phyloP scores from a whole-genome alignment of 2,329 filamentous ascomycete species.

The Tolypocladium sp. region DNA sequence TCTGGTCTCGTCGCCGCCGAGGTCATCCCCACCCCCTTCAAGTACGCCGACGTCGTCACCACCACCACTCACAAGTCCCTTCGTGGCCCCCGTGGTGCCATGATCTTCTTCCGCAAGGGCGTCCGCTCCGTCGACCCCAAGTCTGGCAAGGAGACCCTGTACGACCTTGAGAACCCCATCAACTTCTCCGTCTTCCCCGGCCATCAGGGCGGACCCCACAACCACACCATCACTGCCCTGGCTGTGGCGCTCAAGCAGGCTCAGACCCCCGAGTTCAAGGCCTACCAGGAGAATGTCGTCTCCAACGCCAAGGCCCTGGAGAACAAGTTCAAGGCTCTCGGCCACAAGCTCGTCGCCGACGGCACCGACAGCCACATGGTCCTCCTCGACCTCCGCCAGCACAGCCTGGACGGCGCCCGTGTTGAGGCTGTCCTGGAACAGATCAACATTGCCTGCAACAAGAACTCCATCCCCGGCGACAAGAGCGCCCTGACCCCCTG shows the following conservation, averaged over 20 bases:
- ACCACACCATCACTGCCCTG: conserved; percentile 97
- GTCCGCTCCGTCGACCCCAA: conserved; percentile 84
- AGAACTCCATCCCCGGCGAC: conserved; percentile 97
- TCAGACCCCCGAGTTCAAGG: conserved; percentile 78
- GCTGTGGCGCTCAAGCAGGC: conserved; percentile 94
- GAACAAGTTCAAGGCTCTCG: conserved; percentile 71
- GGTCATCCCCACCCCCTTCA: conserved; percentile 90
- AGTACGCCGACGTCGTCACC: conserved; percentile 89
- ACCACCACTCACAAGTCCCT: conserved; percentile 99
- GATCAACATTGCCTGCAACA: conserved; percentile 99
- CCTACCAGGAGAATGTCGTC: conserved; percentile 88
- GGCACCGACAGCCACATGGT: conserved; percentile 98
- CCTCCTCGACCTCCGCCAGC: conserved; percentile 82
- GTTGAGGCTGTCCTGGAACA: conserved; percentile 94
- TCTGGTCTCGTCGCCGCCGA: conserved; percentile 88
- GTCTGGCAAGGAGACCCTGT: conserved; percentile 80
- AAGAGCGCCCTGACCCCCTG: conserved; percentile 92
- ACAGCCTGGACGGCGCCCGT: conserved; percentile 82
- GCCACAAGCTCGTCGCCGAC: conserved; percentile 89
- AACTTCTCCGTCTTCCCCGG: conserved; percentile 99
- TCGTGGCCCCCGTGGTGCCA: conserved; percentile 91
- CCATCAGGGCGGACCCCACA: conserved; percentile 97
- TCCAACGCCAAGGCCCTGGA: conserved; percentile 90
- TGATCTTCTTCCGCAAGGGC: conserved; percentile 99
- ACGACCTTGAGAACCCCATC: conserved; percentile 92